Base-by-base conservation (phyloP, 306 rosid genomes). In the Mimosa pudica region DNA sequence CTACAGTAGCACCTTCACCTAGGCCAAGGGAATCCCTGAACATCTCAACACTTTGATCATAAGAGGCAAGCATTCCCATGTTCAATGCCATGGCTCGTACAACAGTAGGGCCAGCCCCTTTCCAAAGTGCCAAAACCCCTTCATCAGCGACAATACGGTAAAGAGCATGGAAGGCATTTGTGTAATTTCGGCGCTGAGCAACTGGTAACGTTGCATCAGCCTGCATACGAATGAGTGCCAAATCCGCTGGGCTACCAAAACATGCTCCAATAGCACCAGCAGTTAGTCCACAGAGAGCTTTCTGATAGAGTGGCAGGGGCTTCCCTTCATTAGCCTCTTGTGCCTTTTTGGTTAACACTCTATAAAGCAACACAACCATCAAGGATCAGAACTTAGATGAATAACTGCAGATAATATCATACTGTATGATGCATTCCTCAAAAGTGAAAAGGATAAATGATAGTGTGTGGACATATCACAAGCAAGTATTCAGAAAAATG, bases 1-100 rank as follows among this genome's bases (percentile, higher is more conserved):
- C 6, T 4, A 88, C 49, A 33, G 92, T 87, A 16, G 91, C 5
- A 46, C 52, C 78, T 90, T 87, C 91, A 67, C 92, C 84, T 18
- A 86, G 79, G 70, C 92, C 94, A 32, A 88, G 79, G 61, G 75
- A 45, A 81, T 89, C 91, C 89, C 71, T 87, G 83, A 82, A 90
- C 24, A 85, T 84, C 76, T 84, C 92, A 36, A 84, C 90, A 81
- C 91, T 42, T 77, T 87, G 91, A 70, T 89, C 91, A 68, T 85
- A 89, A 8, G 92, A 87, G 70, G 91, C 95, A 49, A 90, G 90
- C 92, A 85, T 90, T 81, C 91, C 95, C 91, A 90, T 89, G 86
- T 90, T 88, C 85, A 88, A 76, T 65, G 91, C 92, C 92, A 90
- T 89, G 30, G 95, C 90, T 77, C 92, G 84, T 18, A 90, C 87